Evolutionary conservation across 768 basidiomycete genomes (phyloP), one percentile per base, ranked within the genome.

Genomic region (Filobasidium wieringae): DNA sequence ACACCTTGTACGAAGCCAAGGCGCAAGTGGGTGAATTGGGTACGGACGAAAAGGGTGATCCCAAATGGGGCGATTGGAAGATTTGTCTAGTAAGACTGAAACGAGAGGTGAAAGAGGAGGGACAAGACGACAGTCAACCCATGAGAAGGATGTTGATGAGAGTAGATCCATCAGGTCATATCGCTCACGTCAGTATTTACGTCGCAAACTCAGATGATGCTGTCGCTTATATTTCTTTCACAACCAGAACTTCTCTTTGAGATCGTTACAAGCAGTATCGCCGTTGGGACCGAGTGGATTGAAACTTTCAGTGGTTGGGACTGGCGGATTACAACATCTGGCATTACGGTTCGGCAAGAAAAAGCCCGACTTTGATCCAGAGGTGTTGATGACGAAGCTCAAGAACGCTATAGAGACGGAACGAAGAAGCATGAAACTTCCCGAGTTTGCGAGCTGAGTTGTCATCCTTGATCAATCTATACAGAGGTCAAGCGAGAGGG

Each of bases 241-340:
- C 32, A 7, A 17, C 1, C 31, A 60, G 59, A 60, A 60, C 59
- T 55, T 60, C 31, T 55, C 59, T 32, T 30, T 60, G 41, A 41
- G 53, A 50, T 54, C 51, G 12, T 14, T 59, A 1, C 43, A 53
- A 12, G 50, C 53, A 37, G 55, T 59, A 40, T 49, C 50, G 15
- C 43, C 43, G 17, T 45, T 50, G 5, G 33, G 37, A 12, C 41
- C 34, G 17, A 59, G 41, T n/a, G 53, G 51, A 41, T 30, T 34
- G 26, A 31, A 31, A 29, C 19, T 59, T 33, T 53, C 58, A 4
- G 58, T 59, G 26, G 45, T 45, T 5, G 58, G 40, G 8, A 33
- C 51, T 4, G 58, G 40, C n/a, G 58, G 58, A 11, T 27, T 59
- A 33, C 45, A 53, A 41, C 58, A 59, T 43, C 30, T 59, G 3